Evolutionary conservation across 768 basidiomycete genomes (phyloP).

Genomic region (Tricholoma furcatifolium): DNA sequence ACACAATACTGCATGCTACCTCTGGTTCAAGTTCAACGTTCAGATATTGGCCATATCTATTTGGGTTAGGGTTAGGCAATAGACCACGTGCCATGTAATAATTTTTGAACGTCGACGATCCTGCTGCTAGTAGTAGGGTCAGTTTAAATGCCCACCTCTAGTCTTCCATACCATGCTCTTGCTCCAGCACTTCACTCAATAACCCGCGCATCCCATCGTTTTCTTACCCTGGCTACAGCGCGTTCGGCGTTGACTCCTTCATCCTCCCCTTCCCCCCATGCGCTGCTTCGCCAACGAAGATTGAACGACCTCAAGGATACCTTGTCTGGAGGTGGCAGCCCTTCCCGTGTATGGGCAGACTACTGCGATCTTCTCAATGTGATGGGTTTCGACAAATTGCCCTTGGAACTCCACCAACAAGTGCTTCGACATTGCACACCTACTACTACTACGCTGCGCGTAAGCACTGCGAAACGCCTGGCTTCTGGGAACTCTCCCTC

Average conservation of each 20-base stretch:
- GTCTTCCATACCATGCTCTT: slow-evolving; percentile 17
- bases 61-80: background rate
- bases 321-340: slow-evolving; percentile 34
- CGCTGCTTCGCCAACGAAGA: slow-evolving; percentile 14
- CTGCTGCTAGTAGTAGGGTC: slow-evolving; percentile 1
- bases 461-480: slow-evolving; percentile 39
- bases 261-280: slow-evolving; percentile 8
- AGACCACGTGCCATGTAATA: slow-evolving; percentile 12
- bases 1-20: too few species aligned
- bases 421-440: slow-evolving; percentile 70
- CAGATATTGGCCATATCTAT: background rate
- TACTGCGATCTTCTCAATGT: slow-evolving; percentile 58
- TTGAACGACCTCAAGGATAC: slow-evolving; percentile 29
- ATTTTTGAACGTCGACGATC: background rate
- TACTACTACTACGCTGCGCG: slow-evolving; percentile 42
- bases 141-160: slow-evolving; percentile 24
- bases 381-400: slow-evolving; percentile 48
- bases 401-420: slow-evolving; percentile 64
- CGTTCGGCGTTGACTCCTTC: slow-evolving; percentile 12
- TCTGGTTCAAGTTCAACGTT: too few species aligned
- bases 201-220: slow-evolving; percentile 10
- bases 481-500: slow-evolving; percentile 33
- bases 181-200: slow-evolving; percentile 18
- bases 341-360: slow-evolving; percentile 59
- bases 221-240: background rate